phyloP scores from a whole-genome alignment of 2,329 filamentous ascomycete species.

The Arthrocladium fulminans region DNA sequence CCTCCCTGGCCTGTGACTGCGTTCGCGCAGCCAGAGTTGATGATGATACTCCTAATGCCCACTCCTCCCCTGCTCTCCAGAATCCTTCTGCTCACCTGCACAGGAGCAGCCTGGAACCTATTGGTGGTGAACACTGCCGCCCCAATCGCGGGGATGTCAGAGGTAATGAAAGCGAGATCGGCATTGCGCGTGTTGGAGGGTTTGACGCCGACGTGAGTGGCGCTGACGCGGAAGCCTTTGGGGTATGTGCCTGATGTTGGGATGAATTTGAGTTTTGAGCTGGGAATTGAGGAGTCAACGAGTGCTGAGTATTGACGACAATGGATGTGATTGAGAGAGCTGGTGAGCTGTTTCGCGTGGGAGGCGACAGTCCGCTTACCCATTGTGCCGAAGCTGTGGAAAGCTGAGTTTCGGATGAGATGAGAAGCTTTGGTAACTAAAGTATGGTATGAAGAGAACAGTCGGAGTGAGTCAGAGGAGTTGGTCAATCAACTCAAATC shows the following conservation, averaged over 20 bases:
- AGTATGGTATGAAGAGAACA: too few species aligned
- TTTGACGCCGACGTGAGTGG: conserved; percentile 88
- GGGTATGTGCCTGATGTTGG: conserved; percentile 80
- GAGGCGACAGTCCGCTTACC: neutral
- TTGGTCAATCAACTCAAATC: too few species aligned
- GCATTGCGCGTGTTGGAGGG: conserved; percentile 83
- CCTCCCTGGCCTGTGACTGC: conserved; percentile 89
- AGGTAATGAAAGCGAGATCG: conserved; percentile 80
- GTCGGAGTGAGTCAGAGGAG: too few species aligned
- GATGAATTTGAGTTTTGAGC: conserved; percentile 81
- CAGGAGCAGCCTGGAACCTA: conserved; percentile 93
- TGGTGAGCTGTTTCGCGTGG: neutral
- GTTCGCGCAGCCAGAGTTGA: conserved; percentile 96
- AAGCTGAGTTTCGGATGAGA: neutral
- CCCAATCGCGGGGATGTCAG: conserved; percentile 74
- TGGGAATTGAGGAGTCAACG: conserved; percentile 51
- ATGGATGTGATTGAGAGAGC: neutral
- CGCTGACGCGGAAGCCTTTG: conserved; percentile 77
- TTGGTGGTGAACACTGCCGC: conserved; percentile 97
- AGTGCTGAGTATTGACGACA: conserved; percentile 34
- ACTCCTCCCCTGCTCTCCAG: conserved; percentile 57
- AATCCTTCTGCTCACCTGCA: conserved; percentile 71
- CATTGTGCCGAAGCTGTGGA: neutral
- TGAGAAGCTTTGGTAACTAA: neutral
- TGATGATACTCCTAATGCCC: conserved; percentile 70